These are phyloP conservation scores for Cutaneotrichosporon cutaneum DNA, from an alignment of 1,284 basidiomycete genomes.

Conservation along the genomic window DNA sequence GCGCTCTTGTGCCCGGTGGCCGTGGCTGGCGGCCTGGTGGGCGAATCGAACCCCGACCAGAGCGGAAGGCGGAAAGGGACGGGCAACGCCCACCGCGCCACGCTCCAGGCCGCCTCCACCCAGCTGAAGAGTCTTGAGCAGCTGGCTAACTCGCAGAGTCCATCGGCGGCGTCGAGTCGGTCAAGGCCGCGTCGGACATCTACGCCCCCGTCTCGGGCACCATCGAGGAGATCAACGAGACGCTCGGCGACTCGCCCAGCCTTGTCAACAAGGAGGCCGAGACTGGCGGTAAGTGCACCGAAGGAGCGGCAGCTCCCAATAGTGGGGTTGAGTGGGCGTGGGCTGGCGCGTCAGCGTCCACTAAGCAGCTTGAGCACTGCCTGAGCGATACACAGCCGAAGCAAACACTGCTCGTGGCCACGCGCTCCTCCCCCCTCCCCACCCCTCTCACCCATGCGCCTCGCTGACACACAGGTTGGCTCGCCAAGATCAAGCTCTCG, in stretches of 20 bases:
- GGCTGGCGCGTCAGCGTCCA: too few relatives aligned
- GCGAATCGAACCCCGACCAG: background rate
- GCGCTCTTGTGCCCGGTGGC: too few relatives aligned
- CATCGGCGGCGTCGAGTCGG: constrained; percentile 95
- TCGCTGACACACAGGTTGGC: constrained; percentile 17
- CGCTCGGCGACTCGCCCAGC: constrained; percentile 67
- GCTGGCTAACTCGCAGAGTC: constrained; percentile 60
- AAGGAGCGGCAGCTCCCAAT: too few relatives aligned
- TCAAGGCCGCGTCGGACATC: constrained; percentile 97
- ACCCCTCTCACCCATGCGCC: background rate
- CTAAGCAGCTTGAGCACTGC: too few relatives aligned
- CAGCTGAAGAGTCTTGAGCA: background rate
- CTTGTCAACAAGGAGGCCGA: constrained; percentile 89
- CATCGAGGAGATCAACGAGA: constrained; percentile 75
- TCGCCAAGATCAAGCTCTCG: constrained; percentile 77
- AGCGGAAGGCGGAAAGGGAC: background rate
- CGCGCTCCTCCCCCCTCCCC: background rate
- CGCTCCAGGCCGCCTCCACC: background rate
- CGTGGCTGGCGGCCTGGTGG: too few relatives aligned
- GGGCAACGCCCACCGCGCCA: background rate
- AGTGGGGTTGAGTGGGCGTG: too few relatives aligned
- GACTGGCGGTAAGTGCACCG: constrained; percentile 65
- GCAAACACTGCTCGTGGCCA: constrained; percentile 4
- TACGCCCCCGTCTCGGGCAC: constrained; percentile 90
- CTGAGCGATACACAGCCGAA: too few relatives aligned